A percentile compares a stretch with the other conserved stretches of the same genome.
These are phyloP conservation scores for Pythium periplocum DNA, from an alignment of 352 stramenopile species.

Conservation along the genomic window DNA sequence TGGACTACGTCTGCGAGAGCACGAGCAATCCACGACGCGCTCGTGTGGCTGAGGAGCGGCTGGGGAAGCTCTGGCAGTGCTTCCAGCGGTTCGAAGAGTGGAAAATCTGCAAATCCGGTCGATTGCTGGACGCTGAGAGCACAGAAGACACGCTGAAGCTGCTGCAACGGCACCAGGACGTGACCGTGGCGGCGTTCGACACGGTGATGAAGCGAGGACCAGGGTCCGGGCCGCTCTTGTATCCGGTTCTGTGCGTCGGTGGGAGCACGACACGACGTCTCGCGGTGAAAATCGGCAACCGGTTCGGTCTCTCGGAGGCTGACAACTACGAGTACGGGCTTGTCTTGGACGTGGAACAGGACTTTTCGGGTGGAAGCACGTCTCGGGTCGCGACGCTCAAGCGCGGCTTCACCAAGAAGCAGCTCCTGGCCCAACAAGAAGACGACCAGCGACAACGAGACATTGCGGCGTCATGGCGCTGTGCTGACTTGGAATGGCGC, in stretches of 20 bases:
- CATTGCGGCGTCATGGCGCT: constrained; percentile 15
- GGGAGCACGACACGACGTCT: constrained; percentile 21
- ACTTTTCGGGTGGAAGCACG: constrained; percentile 25
- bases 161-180: constrained; percentile 48
- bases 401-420: constrained; percentile 35
- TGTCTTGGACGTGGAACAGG: constrained; percentile 47
- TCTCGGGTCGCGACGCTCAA: constrained; percentile 15
- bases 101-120: constrained; percentile 64
- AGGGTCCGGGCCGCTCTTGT: constrained; percentile 30
- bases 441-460: constrained; percentile 12
- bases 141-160: constrained; percentile 38
- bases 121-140: constrained; percentile 57
- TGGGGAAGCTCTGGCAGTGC: constrained; percentile 73
- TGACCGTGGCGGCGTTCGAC: constrained; percentile 39
- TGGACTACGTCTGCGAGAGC: constrained; percentile 51
- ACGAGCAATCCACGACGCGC: constrained; percentile 29
- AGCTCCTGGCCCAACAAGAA: constrained; percentile 22
- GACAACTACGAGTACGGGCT: constrained; percentile 69
- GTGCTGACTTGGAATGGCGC: constrained; percentile 47
- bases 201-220: constrained; percentile 30
- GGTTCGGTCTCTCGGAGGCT: constrained; percentile 31
- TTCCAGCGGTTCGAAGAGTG: constrained; percentile 69
- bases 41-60: constrained; percentile 32
- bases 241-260: constrained; percentile 50
- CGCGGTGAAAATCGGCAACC: constrained; percentile 40